A percentile compares a stretch with the other conserved stretches of the same genome.
These are phyloP conservation scores for Musa balbisiana DNA, from an alignment of 202 grass and related monocot species.

Conservation along the genomic window DNA sequence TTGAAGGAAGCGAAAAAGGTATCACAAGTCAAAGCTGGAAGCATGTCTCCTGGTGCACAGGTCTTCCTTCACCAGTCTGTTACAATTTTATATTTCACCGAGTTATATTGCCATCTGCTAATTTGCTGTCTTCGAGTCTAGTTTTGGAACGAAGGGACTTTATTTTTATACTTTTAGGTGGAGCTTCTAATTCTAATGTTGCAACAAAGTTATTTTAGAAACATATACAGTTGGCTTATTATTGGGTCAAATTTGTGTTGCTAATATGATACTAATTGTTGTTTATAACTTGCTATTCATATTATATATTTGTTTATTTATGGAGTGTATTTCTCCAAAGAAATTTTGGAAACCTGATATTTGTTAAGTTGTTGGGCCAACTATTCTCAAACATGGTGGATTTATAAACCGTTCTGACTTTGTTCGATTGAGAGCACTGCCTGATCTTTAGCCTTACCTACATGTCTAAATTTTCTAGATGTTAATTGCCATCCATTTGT, in stretches of 20 bases:
- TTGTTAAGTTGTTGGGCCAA: background rate
- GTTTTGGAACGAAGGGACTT: background rate
- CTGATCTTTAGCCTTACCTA: background rate
- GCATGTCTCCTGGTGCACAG: constrained; percentile 64
- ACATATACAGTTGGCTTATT: background rate
- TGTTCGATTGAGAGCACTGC: background rate
- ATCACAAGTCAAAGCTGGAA: constrained; percentile 52
- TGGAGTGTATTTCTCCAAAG: background rate
- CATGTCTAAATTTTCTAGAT: no score
- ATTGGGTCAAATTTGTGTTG: background rate
- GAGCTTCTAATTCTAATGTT: background rate
- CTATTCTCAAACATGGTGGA: background rate
- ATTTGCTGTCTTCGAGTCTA: background rate
- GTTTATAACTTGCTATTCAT: no score
- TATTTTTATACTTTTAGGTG: background rate
- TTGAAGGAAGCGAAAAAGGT: constrained; percentile 65
- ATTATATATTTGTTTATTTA: background rate
- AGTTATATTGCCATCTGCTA: no score
- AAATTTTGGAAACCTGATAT: background rate
- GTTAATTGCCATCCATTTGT: no score
- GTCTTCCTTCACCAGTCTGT: constrained; percentile 26
- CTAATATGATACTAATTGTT: background rate
- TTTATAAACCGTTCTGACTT: background rate
- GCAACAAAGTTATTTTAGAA: background rate
- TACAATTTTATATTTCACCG: background rate